Conservation (phyloP, 2,329 filamentous ascomycete genomes). For the Diaporthe sp. region DNA sequence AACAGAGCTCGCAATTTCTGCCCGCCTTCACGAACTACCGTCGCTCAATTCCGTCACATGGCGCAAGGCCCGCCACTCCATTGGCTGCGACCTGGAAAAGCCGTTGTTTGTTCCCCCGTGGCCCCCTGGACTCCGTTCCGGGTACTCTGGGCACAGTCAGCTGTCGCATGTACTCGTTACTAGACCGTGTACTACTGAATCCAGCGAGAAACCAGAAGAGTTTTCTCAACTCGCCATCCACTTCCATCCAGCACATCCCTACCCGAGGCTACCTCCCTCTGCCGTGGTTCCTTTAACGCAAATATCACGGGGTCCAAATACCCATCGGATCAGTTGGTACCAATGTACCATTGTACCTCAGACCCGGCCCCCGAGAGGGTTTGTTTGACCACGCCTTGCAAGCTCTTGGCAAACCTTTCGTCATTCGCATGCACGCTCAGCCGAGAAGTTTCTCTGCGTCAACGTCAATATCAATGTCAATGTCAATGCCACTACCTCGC, state of each 20-base stretch:
- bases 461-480: background rate
- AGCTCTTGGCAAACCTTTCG: constrained; percentile 22
- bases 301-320: background rate
- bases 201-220: constrained; percentile 1
- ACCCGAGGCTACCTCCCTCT: no score
- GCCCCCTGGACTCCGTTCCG: background rate
- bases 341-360: background rate
- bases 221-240: constrained; percentile 19
- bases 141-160: constrained; percentile 2
- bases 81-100: constrained; percentile 5
- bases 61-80: background rate
- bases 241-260: background rate
- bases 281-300: background rate
- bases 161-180: background rate
- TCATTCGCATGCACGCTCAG: constrained; percentile 1
- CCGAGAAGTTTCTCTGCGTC: background rate
- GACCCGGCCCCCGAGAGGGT: background rate
- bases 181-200: background rate
- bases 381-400: constrained; percentile 16
- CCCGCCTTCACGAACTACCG: constrained; percentile 23
- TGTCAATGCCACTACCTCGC: background rate
- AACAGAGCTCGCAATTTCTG: constrained; percentile 30
- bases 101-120: constrained; percentile 8
- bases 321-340: background rate
- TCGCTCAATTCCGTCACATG: constrained; percentile 26